These are phyloP conservation scores for Spathaspora jeffriesii DNA, from an alignment of 1,139 yeast species.

Conservation along the genomic window DNA sequence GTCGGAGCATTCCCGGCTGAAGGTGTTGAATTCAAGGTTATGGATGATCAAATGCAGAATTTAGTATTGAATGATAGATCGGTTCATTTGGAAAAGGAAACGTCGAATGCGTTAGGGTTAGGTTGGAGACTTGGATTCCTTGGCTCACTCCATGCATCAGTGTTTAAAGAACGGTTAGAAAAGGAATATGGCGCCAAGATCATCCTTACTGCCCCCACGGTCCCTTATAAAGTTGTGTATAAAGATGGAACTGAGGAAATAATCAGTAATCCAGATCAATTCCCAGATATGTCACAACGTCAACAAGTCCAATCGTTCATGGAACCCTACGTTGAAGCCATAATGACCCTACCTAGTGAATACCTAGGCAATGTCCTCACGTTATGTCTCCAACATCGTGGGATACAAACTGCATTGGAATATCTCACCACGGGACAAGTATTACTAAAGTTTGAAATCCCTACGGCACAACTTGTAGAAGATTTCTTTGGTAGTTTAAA, in stretches of 20 bases:
- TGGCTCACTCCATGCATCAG: conserved; percentile 95
- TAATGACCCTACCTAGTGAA: conserved; percentile 90
- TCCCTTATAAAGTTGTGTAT: conserved; percentile 78
- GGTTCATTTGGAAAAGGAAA: conserved; percentile 85
- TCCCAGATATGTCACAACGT: conserved; percentile 62
- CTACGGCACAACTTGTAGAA: conserved; percentile 88
- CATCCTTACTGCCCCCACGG: conserved; percentile 95
- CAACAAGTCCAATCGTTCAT: conserved; percentile 58
- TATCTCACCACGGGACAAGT: conserved; percentile 84
- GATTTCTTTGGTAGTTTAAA: conserved; percentile 94
- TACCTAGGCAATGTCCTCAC: conserved; percentile 86
- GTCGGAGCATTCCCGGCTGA: conserved; percentile 99
- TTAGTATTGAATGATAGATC: conserved; percentile 90
- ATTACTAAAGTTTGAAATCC: conserved; percentile 74
- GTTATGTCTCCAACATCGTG: conserved; percentile 82
- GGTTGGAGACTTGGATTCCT: conserved; percentile 97
- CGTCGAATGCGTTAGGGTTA: conserved; percentile 92
- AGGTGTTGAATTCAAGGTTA: conserved; percentile 83
- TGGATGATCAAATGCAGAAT: conserved; percentile 90
- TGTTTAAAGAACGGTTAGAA: conserved; percentile 86
- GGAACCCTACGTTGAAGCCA: conserved; percentile 91
- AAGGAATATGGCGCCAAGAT: conserved; percentile 93
- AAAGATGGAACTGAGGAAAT: conserved; percentile 63
- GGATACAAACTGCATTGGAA: conserved; percentile 76
- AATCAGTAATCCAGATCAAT: conserved; percentile 89